A percentile compares a stretch with the other conserved stretches of the same genome.
Conservation (phyloP, 140 eudicot genomes). For the Cichorium intybus region DNA sequence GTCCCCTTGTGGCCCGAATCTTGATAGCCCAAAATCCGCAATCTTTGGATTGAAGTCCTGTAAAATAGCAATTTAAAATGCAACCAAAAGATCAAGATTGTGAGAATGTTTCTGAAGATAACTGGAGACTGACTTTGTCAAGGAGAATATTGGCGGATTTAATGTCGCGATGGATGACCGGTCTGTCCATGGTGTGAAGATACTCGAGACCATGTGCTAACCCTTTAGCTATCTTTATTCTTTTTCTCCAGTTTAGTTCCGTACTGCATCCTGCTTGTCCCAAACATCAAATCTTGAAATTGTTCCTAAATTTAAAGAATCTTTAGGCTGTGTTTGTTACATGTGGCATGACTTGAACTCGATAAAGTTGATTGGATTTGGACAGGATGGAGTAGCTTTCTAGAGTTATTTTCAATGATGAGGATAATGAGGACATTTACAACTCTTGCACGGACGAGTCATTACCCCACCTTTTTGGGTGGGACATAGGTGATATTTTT, state of each 20-base stretch:
- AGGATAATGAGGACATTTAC: background rate
- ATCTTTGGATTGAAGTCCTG: slow-evolving; percentile 50
- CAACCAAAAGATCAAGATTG: background rate
- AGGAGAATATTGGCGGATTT: slow-evolving; percentile 49
- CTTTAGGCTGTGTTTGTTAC: background rate
- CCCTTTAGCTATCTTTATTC: slow-evolving; percentile 44
- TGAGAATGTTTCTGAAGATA: background rate
- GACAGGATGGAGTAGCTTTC: background rate
- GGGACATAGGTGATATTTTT: background rate
- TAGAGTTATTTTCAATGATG: background rate
- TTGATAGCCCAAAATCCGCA: slow-evolving; percentile 46
- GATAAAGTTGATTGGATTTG: no score
- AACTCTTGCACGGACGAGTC: background rate
- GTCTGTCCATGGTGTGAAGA: slow-evolving; percentile 34
- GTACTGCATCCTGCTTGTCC: slow-evolving; percentile 16
- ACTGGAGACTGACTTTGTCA: slow-evolving; percentile 34
- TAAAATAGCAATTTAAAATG: background rate
- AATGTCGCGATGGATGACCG: slow-evolving; percentile 45
- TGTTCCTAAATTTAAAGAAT: background rate
- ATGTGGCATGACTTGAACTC: background rate
- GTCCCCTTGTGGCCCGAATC: slow-evolving; percentile 44
- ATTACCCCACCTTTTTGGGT: background rate
- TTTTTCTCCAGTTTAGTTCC: slow-evolving; percentile 35
- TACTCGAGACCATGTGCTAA: slow-evolving; percentile 36
- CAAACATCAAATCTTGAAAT: slow-evolving; percentile 22